Evolutionary conservation across 305 asterid species (phyloP), one percentile per base, ranked within the genome.

Genomic region (Rubia balearica): DNA sequence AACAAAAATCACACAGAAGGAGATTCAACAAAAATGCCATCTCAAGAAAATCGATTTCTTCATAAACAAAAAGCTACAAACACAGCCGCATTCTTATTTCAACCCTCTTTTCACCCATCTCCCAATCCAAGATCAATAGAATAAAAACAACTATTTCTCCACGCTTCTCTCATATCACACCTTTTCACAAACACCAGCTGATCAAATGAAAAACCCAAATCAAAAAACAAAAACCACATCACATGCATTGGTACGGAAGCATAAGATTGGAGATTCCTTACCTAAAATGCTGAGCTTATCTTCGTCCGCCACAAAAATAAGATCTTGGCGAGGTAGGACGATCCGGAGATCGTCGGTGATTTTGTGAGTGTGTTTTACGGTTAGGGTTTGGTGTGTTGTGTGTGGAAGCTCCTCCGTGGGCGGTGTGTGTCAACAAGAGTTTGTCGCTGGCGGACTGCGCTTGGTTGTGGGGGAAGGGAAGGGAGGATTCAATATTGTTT

Each of bases 381-480:
- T 24, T 59, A 67, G 72, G 77, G 77, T 74, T 59, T 57, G 53
- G 41, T 65, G 42, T 19, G 33, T 57, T 42, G 36, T 66, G 21
- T 45, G 48, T 16, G 57, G 48, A 65, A 55, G 60, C 62, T 66
- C 72, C 67, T 17, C 48, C 46, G 51, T 68, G 59, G 19, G 61
- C 38, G 64, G 64, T 75, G 72, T 73, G 71, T 66, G 73, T 36
- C 73, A 76, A 27, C 22, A 16, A 51, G 45, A 78, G 75, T 72
- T 74, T 65, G 79, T 80, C 77, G 83, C 27, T 78, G 79, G 75
- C 73, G 77, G 72, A 55, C 49, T 59, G 63, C 17, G 77, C 55
- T 67, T 41, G 61, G 73, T 53, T 59, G 61, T 51, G 36, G 36
- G 62, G 41, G 68, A 42, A 42, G 53, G 69, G 69, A 51, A 51